phyloP scores from a whole-genome alignment of 345 rosid species.

The Rubroshorea leprosula region DNA sequence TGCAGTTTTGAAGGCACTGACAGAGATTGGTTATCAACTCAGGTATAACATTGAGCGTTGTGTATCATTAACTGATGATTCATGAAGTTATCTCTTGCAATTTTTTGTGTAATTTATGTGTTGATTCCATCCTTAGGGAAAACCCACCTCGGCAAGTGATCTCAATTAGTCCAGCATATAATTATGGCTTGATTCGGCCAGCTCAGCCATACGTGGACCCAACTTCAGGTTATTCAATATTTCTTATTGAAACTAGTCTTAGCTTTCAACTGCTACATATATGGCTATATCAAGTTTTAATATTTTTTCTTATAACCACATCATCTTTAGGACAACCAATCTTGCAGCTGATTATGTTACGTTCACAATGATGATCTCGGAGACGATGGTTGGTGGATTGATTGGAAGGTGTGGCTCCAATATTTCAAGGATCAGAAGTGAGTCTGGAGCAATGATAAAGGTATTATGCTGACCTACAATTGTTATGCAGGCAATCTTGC shows the following conservation, averaged over 20 bases:
- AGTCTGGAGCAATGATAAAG: constrained; percentile 64
- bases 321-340: constrained; percentile 62
- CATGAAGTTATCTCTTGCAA: background rate
- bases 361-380: constrained; percentile 57
- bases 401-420: constrained; percentile 60
- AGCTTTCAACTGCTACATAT: constrained; percentile 20
- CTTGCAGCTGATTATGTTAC: constrained; percentile 71
- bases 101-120: background rate
- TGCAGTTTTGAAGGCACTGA: constrained; percentile 49
- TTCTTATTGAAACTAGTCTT: background rate
- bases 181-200: constrained; percentile 31
- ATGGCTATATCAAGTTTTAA: constrained; percentile 37
- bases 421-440: constrained; percentile 60
- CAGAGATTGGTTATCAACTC: constrained; percentile 52
- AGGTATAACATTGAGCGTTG: constrained; percentile 28
- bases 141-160: constrained; percentile 64
- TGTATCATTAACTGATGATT: background rate
- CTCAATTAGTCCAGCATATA: constrained; percentile 54
- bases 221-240: constrained; percentile 46
- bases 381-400: constrained; percentile 55
- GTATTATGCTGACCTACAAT: constrained; percentile 17
- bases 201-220: constrained; percentile 35
- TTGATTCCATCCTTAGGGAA: constrained; percentile 27
- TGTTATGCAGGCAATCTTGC: background rate
- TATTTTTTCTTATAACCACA: constrained; percentile 42